Evolutionary conservation across 75 land plant species (phyloP).

Genomic region (Sequoiadendron giganteum): DNA sequence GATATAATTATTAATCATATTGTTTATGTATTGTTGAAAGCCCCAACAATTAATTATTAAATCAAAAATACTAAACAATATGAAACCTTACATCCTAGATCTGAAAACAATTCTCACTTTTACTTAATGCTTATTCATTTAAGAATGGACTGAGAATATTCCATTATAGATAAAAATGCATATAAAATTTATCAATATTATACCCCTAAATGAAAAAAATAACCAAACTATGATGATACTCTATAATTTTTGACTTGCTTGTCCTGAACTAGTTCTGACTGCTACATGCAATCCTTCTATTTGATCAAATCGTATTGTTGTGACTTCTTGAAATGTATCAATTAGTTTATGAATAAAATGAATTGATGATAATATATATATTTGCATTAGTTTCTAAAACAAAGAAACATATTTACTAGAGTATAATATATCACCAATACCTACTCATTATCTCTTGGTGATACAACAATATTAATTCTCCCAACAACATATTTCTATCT

Average conservation of each 20-base stretch:
- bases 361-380: neutral
- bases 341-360: too few relatives aligned
- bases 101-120: neutral
- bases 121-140: too few relatives aligned
- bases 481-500: constrained; percentile 78
- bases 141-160: neutral
- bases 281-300: too few relatives aligned
- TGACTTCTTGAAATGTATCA: too few relatives aligned
- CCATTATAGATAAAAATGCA: neutral
- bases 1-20: neutral
- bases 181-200: neutral
- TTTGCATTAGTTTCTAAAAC: neutral
- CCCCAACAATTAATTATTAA: neutral
- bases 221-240: neutral
- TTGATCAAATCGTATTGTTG: too few relatives aligned
- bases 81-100: neutral
- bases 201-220: neutral
- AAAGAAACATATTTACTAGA: neutral
- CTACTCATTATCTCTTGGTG: constrained; percentile 62
- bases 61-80: neutral
- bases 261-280: too few relatives aligned
- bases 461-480: too few relatives aligned
- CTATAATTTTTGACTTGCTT: too few relatives aligned
- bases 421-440: constrained; percentile 23
- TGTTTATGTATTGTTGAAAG: neutral